Evolutionary conservation across 169 alveolate species (phyloP).

Genomic region (Eimeria maxima): DNA sequence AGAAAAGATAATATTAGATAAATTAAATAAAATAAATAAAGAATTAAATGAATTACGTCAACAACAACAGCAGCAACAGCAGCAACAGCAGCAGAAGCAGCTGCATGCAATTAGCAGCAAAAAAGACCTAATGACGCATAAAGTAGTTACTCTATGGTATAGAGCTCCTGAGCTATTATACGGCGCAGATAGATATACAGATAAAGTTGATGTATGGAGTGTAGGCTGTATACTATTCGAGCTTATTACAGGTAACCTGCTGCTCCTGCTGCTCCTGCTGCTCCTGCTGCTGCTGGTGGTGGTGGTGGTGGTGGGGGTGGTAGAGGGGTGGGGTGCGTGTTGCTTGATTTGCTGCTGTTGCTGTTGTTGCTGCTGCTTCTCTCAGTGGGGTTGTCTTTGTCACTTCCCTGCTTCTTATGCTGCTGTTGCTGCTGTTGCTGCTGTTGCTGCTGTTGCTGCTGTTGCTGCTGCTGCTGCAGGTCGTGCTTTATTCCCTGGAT

Average conservation of each 20-base stretch:
- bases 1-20: too few relatives aligned
- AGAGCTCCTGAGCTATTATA: slow-evolving; percentile 97
- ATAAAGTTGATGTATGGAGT: slow-evolving; percentile 97
- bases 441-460: background rate
- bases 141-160: slow-evolving; percentile 97
- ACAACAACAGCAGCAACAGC: background rate
- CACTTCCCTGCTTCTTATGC: too few relatives aligned
- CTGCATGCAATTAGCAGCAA: slow-evolving; percentile 77
- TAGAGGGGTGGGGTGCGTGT: too few relatives aligned
- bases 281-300: too few relatives aligned
- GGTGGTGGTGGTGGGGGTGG: too few relatives aligned
- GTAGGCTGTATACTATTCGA: slow-evolving; percentile 90
- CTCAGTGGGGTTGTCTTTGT: too few relatives aligned
- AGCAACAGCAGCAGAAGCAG: too few relatives aligned
- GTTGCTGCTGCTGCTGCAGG: slow-evolving; percentile 37
- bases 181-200: slow-evolving; percentile 94
- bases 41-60: too few relatives aligned
- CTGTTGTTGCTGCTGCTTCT: too few relatives aligned
- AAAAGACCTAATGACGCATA: slow-evolving; percentile 90
- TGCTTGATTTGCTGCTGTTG: too few relatives aligned
- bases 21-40: too few relatives aligned
- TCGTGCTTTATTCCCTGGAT: slow-evolving; percentile 45
- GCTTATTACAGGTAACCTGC: slow-evolving; percentile 39
- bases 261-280: background rate
- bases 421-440: too few relatives aligned